Percentiles rank a stretch among this genome's conserved stretches.
Conservation (phyloP, 306 rosid genomes). For the Prunus campanulata region DNA sequence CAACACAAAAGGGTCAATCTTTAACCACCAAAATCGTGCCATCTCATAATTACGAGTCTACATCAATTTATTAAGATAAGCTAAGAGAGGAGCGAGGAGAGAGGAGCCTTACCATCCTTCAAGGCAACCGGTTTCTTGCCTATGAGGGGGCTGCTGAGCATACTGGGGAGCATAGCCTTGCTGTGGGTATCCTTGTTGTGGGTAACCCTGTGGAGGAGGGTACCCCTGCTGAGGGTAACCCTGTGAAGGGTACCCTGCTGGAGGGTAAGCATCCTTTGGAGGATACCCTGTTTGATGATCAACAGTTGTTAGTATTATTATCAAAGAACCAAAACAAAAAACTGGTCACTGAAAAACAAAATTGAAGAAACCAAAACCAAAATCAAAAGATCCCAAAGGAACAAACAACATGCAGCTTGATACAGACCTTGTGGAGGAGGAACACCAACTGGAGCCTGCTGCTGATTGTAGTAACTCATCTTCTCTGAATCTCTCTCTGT, state of each 20-base stretch:
- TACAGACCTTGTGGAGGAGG: slow-evolving; percentile 76
- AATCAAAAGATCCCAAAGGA: neutral
- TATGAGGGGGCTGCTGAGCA: slow-evolving; percentile 48
- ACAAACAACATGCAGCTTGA: neutral
- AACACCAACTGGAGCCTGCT: slow-evolving; percentile 80
- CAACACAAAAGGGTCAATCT: neutral
- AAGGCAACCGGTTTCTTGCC: slow-evolving; percentile 38
- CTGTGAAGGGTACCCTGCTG: slow-evolving; percentile 40
- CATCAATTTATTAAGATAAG: neutral
- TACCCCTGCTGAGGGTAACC: slow-evolving; percentile 33
- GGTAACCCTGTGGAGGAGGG: slow-evolving; percentile 33
- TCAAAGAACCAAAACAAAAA: neutral
- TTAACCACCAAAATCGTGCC: neutral
- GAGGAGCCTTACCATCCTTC: slow-evolving; percentile 66
- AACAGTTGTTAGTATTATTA: neutral
- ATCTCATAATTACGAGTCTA: neutral
- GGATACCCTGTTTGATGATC: slow-evolving; percentile 55
- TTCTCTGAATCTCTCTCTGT: neutral
- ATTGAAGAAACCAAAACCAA: neutral
- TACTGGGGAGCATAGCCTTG: slow-evolving; percentile 43
- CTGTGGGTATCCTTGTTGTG: slow-evolving; percentile 42
- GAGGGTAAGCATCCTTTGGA: slow-evolving; percentile 73
- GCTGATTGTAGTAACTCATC: slow-evolving; percentile 86
- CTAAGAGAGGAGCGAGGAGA: neutral
- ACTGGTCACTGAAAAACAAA: neutral